phyloP scores from a whole-genome alignment of 441 rosid species.

The Adansonia madagascariensis region DNA sequence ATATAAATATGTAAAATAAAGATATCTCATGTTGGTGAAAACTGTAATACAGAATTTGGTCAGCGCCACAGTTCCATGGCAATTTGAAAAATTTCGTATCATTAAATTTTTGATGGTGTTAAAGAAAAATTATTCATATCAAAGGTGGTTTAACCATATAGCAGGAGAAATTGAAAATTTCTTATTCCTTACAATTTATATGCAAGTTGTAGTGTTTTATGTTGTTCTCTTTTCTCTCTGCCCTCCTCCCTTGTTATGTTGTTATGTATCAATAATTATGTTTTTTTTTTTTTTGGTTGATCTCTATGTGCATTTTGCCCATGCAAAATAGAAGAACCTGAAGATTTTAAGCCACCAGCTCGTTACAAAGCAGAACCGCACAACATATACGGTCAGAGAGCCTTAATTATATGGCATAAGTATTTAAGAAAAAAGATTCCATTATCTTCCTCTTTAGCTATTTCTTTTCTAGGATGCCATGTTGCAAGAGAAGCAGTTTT shows the following conservation, averaged over 20 bases:
- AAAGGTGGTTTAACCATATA: background rate
- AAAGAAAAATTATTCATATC: background rate
- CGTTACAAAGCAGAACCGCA: constrained; percentile 51
- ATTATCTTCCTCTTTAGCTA: constrained; percentile 58
- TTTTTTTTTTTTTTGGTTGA: background rate
- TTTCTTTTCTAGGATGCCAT: constrained; percentile 77
- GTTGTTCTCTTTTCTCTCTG: background rate
- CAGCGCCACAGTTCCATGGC: background rate
- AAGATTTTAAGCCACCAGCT: constrained; percentile 34
- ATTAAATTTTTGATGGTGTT: background rate
- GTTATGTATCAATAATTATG: background rate
- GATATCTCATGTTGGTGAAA: background rate
- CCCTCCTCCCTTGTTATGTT: background rate
- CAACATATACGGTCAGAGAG: constrained; percentile 60
- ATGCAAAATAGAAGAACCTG: constrained; percentile 40
- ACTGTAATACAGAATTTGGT: background rate
- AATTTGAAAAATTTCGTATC: background rate
- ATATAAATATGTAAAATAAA: background rate
- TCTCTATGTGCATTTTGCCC: constrained; percentile 6
- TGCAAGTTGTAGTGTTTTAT: background rate
- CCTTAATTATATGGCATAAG: constrained; percentile 66
- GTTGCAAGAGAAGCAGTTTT: constrained; percentile 65
- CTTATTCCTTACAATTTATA: background rate
- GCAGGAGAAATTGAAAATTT: background rate
- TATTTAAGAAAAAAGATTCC: constrained; percentile 57